Evolutionary conservation across 2,329 filamentous ascomycete genomes (phyloP), one percentile per base, ranked within the genome.

Genomic region (Verticillium alfalfae): DNA sequence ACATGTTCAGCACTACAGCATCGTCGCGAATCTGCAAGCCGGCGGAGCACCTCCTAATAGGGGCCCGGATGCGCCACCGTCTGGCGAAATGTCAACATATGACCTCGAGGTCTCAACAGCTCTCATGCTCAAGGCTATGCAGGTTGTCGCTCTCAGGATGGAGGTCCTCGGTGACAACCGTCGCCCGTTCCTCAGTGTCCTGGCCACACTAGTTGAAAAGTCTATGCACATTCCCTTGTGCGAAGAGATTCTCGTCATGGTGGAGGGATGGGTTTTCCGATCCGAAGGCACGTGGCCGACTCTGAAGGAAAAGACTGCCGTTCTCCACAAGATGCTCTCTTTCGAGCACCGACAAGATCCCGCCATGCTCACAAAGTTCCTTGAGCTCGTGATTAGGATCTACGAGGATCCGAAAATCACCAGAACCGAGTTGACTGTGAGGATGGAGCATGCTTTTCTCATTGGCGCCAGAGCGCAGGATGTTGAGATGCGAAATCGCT

Each of bases 321-420:
- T 99, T 1, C 79, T 99, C n/a, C 93, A 96, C 70, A 99, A 99
- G 78, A 99, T 99, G 95, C 80, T 98, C 16, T 88, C 93, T 0
- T 99, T 99, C 68, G 95, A 99, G 75, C 87, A 91, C 62, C 86
- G 95, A 45, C 78, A 84, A 34, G 94, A 98, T 71, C 86, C 88
- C 37, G 92, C 89, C 0, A 88, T 99, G 78, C 82, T 99, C 62
- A 93, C 89, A 67, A 94, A 94, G 71, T 99, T 98, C 78, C 81
- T 99, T 62, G 91, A 98, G 66, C 86, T 99, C 34, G 95, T 99
- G 34, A 96, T 99, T 68, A 88, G 93, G 57, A 97, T 99, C 63
- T 99, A 99, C 72, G 96, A 99, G 71, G 95, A 99, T 70, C 92
- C 93, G 0, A 97, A 96, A 76, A 95, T 99, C 65, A 93, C 93